Base-by-base conservation (phyloP, 2,329 filamentous ascomycete genomes). In the Botrytis pseudocinerea region DNA sequence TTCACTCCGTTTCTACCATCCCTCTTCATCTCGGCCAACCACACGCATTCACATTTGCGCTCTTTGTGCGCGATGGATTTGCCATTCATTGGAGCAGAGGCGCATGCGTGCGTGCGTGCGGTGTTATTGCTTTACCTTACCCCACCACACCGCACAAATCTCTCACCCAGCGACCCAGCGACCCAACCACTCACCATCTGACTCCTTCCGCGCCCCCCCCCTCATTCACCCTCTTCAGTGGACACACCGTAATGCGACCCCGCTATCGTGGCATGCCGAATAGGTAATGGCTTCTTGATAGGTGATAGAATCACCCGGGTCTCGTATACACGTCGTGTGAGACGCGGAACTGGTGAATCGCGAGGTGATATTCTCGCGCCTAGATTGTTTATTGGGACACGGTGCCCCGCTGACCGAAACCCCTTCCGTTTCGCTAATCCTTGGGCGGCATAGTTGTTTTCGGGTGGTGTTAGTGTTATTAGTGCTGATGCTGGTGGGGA, bases 61-160 rank as follows among this genome's bases (percentile, higher is more conserved):
- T 64, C 42, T 64, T 65, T 65, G 62, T 65, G 62, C 62, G 62
- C 40, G 38, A 38, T 38, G 38, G 38, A 38, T 38, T 38, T 38
- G 7, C 0, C 16, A 25, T 64, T 46, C 10, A n/a, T 9, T 62
- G 60, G 38, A n/a, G 25, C 38, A 25, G 14, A 38, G n/a, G 54
- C 18, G 54, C 54, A 57, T 57, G 32, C 32, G 35, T 35, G 35
- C 35, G 8, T 32, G 32, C 2, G 54, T 32, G n/a, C 28, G n/a
- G 54, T 28, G 54, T 57, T 57, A 28, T 57, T 20, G 48, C 54
- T 9, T 54, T 32, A 32, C 32, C 32, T 32, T 57, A 57, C 54
- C 54, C n/a, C n/a, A 57, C 54, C 28, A 32, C 16, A 51, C 48
- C 48, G 48, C 48, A 51, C 48, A 51, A 51, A n/a, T 22, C 48